Evolutionary conservation across 345 rosid species (phyloP).

Genomic region (Citrus australasica): DNA sequence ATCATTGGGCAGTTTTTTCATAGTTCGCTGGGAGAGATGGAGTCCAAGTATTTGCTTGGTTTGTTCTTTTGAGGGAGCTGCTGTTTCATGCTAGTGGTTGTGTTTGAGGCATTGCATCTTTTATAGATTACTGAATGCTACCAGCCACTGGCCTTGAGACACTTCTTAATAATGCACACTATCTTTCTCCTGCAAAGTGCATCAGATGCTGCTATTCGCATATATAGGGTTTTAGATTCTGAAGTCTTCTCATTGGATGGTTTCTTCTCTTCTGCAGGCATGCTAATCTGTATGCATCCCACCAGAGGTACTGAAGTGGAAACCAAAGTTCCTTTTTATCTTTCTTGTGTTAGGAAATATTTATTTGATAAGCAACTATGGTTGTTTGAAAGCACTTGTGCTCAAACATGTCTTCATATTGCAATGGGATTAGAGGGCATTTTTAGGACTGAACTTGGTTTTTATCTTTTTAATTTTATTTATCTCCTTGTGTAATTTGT

Average conservation of each 20-base stretch:
- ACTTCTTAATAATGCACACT: constrained; percentile 79
- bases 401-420: no score
- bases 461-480: no score
- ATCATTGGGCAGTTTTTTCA: constrained; percentile 60
- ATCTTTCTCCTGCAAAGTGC: constrained; percentile 79
- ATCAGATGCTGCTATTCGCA: constrained; percentile 62
- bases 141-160: constrained; percentile 79
- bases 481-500: not conserved
- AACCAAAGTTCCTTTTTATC: no score
- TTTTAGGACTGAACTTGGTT: no score
- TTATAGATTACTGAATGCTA: constrained; percentile 60
- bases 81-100: not conserved
- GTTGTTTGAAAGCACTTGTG: no score
- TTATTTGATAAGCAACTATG: no score
- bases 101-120: not conserved
- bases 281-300: not conserved
- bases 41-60: not conserved
- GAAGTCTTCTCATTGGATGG: not conserved
- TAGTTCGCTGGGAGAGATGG: constrained; percentile 52
- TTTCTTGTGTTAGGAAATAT: no score
- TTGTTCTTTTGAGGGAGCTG: not conserved
- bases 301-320: no score
- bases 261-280: not conserved
- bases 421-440: no score
- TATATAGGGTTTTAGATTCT: constrained; percentile 58